Evolutionary conservation across 805 yeast genomes (phyloP), one percentile per base, ranked within the genome.

Genomic region (Hanseniaspora meyeri): DNA sequence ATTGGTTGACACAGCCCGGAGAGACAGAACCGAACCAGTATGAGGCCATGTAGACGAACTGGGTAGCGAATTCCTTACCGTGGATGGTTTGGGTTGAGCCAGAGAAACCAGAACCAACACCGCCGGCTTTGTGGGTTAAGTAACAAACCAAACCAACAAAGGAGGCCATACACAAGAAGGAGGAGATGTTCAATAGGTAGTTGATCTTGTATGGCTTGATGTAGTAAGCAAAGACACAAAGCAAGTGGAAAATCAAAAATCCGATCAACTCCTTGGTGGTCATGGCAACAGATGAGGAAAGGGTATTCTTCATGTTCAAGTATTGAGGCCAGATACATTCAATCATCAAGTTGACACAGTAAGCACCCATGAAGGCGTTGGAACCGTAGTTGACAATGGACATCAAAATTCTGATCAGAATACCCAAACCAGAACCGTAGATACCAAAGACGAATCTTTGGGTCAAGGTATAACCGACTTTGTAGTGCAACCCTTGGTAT

Each of bases 351-450:
- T 68, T 69, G 2, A 74, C 57, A 61, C 74, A 68, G 20, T 71
- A 62, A 1, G 76, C 77, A 49, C 79, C 79, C 51, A 75, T 52
- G 71, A 74, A 76, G 7, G 75, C 71, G 56, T 73, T 68, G 1
- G 76, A 70, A 1, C 75, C 81, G 58, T 71, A 77, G 67, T 74
- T 74, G 24, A 78, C 77, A 46, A 77, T 68, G 43, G 76, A 69
- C 61, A 78, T 64, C 43, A 76, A 61, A 10, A 75, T 69, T 64
- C 77, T 66, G 12, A 74, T 69, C 36, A 69, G 45, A 36, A 75
- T 69, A 14, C 77, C 78, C 32, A 74, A 57, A 5, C 65, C 64
- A 1, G 75, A 70, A 11, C 80, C 80, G 54, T 65, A 67, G 29
- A 75, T 71, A 20, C 80, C 80, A 64, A 76, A 77, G 1, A 72